Evolutionary conservation across 1,284 basidiomycete species (phyloP).

Genomic region (Gymnopus androsaceus): DNA sequence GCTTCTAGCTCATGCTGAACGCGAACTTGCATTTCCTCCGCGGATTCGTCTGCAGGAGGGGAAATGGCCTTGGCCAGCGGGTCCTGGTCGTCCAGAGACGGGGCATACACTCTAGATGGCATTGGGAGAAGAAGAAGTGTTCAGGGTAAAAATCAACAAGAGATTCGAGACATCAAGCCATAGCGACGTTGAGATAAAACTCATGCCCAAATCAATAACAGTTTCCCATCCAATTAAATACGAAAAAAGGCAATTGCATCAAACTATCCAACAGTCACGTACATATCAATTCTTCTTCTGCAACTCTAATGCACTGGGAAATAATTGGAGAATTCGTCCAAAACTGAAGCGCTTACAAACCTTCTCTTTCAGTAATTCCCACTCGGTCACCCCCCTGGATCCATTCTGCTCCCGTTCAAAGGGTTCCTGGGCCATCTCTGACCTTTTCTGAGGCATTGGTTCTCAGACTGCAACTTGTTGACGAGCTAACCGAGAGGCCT

Average conservation of each 20-base stretch:
- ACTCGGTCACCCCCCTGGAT: no score
- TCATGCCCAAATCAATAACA: slow-evolving; percentile 4
- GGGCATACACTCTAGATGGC: slow-evolving; percentile 12
- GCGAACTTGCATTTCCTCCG: slow-evolving; percentile 49
- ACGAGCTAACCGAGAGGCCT: no score
- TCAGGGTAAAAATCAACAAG: neutral
- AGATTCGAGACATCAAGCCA: slow-evolving; percentile 5
- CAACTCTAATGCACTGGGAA: neutral
- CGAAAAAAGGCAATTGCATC: neutral
- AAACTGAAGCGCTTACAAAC: no score
- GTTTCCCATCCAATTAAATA: slow-evolving; percentile 3
- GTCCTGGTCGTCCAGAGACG: slow-evolving; percentile 39
- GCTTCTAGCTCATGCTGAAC: slow-evolving; percentile 59
- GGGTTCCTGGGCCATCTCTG: no score
- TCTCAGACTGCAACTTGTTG: no score
- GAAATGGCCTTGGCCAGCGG: slow-evolving; percentile 52
- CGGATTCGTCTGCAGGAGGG: slow-evolving; percentile 62
- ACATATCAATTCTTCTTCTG: neutral
- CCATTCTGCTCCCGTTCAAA: no score
- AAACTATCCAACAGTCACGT: slow-evolving; percentile 2
- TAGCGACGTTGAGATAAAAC: slow-evolving; percentile 9
- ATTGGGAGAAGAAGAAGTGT: slow-evolving; percentile 2
- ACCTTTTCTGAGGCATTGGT: no score
- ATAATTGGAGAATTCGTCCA: no score
- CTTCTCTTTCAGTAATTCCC: no score